These are phyloP conservation scores for Tremellales sp. DNA, from an alignment of 1,284 basidiomycete genomes.

Conservation along the genomic window DNA sequence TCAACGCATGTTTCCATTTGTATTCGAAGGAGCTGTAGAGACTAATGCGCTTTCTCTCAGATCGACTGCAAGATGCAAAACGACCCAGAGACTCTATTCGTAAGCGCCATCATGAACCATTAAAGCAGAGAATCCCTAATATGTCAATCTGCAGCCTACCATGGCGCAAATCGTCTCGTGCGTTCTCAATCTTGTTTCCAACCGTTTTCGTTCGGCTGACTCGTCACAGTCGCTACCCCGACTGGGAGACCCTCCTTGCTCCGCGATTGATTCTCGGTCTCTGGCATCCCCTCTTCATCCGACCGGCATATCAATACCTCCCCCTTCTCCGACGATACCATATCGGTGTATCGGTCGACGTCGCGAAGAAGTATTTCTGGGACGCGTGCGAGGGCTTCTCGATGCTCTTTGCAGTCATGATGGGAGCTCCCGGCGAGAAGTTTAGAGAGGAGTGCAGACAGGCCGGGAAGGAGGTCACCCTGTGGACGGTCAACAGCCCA, in stretches of 20 bases:
- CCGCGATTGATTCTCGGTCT: conserved; percentile 80
- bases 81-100: conserved; percentile 81
- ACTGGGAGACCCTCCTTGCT: conserved; percentile 75
- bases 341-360: conserved; percentile 67
- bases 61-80: conserved; percentile 93
- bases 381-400: conserved; percentile 84
- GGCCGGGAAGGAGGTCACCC: conserved; percentile 81
- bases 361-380: conserved; percentile 90
- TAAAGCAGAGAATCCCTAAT: not conserved
- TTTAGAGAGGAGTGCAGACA: conserved; percentile 76
- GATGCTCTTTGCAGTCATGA: conserved; percentile 71
- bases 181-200: conserved; percentile 6
- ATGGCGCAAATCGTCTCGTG: conserved; percentile 71
- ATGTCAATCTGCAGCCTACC: conserved; percentile 51
- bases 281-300: conserved; percentile 91
- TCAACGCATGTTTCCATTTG: conserved; percentile 56
- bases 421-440: conserved; percentile 60
- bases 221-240: conserved; percentile 54
- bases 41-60: conserved; percentile 25
- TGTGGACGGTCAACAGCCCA: conserved; percentile 94
- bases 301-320: conserved; percentile 67
- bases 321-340: conserved; percentile 75
- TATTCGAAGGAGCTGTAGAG: not conserved
- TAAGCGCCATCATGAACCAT: conserved; percentile 19
- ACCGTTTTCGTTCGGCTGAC: not conserved